These are phyloP conservation scores for Cyberlindnera americana DNA, from an alignment of 805 yeast species.

Conservation along the genomic window DNA sequence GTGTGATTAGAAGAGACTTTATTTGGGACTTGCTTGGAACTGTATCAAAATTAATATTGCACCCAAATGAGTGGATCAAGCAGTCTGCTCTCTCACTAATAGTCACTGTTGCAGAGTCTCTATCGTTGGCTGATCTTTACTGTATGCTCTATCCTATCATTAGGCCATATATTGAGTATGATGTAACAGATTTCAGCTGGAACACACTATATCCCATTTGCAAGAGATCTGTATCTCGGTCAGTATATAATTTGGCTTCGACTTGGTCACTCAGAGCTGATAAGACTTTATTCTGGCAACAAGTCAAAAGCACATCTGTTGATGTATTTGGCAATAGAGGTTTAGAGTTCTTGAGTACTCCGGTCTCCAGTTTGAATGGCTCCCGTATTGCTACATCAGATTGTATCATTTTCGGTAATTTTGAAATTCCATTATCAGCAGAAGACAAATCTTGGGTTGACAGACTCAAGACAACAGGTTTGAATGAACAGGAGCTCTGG, in stretches of 20 bases:
- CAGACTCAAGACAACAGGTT: constrained; percentile 67
- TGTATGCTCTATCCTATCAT: constrained; percentile 82
- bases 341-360: constrained; percentile 31
- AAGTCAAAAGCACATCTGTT: constrained; percentile 32
- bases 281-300: constrained; percentile 80
- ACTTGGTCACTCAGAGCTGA: constrained; percentile 69
- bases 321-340: constrained; percentile 47
- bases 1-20: constrained; percentile 47
- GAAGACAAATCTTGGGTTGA: constrained; percentile 74
- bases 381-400: constrained; percentile 15
- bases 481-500: constrained; percentile 75
- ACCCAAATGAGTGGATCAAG: constrained; percentile 85
- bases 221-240: constrained; percentile 62
- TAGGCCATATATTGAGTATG: constrained; percentile 72
- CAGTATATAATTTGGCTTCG: constrained; percentile 58
- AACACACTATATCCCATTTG: constrained; percentile 62
- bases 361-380: constrained; percentile 12
- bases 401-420: constrained; percentile 36
- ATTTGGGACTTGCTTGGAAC: constrained; percentile 53
- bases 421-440: constrained; percentile 51
- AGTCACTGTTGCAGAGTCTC: constrained; percentile 54
- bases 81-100: constrained; percentile 62
- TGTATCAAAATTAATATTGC: constrained; percentile 59
- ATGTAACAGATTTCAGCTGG: constrained; percentile 65
- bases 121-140: constrained; percentile 74